Evolutionary conservation across 2,329 filamentous ascomycete species (phyloP).

Genomic region (Nothomitra cinnamomea): DNA sequence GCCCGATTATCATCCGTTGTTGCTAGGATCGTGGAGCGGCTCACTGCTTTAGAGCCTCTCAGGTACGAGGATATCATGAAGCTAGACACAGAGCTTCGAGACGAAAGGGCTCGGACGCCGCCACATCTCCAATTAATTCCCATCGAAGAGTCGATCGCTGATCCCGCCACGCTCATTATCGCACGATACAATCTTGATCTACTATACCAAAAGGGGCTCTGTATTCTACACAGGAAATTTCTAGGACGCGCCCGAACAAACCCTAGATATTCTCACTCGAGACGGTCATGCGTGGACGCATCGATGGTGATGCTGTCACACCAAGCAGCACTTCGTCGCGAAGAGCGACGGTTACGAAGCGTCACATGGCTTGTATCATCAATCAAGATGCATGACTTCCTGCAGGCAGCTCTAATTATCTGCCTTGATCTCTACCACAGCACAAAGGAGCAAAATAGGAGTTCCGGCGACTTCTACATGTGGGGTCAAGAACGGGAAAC

Average conservation of each 20-base stretch:
- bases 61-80: constrained; percentile 47
- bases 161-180: constrained; percentile 53
- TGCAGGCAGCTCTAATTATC: constrained; percentile 72
- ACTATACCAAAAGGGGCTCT: constrained; percentile 75
- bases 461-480: constrained; percentile 22
- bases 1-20: constrained; percentile 50
- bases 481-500: constrained; percentile 34
- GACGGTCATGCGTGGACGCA: constrained; percentile 70
- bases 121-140: constrained; percentile 17
- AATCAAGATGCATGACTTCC: constrained; percentile 68
- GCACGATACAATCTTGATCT: constrained; percentile 73
- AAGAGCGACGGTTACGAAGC: constrained; percentile 52
- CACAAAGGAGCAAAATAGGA: constrained; percentile 21
- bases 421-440: constrained; percentile 60
- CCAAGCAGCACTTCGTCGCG: constrained; percentile 56
- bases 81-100: constrained; percentile 43
- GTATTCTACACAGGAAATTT: constrained; percentile 78
- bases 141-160: constrained; percentile 55
- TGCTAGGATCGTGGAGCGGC: constrained; percentile 52
- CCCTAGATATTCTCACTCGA: constrained; percentile 66
- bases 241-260: constrained; percentile 63
- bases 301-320: constrained; percentile 67
- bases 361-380: constrained; percentile 67
- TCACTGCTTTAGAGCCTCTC: constrained; percentile 23
- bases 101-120: constrained; percentile 29